Evolutionary conservation across 306 rosid species (phyloP).

Genomic region (Glycyrrhiza uralensis): DNA sequence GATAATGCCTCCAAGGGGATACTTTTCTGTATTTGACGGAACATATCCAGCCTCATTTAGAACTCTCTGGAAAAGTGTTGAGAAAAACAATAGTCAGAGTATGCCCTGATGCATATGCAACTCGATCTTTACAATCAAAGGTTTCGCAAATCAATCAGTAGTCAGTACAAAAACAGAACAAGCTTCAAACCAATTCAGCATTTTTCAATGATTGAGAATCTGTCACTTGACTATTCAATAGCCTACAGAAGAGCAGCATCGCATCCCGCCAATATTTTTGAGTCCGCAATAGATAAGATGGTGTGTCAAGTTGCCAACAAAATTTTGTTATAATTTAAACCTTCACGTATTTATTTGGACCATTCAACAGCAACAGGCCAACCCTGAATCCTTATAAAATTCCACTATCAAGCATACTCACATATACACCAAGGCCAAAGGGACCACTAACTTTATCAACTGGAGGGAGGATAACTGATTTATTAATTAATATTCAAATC

Average conservation of each 20-base stretch:
- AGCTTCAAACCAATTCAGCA: not conserved
- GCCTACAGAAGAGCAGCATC: not conserved
- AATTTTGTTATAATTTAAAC: not conserved
- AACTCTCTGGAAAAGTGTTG: slow-evolving; percentile 53
- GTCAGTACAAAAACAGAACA: slow-evolving; percentile 10
- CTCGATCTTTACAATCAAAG: not conserved
- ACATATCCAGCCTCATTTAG: slow-evolving; percentile 77
- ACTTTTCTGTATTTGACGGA: slow-evolving; percentile 83
- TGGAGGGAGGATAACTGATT: not conserved
- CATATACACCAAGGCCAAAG: not conserved
- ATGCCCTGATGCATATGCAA: slow-evolving; percentile 3
- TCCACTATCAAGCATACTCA: slow-evolving; percentile 1
- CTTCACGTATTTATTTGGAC: not conserved
- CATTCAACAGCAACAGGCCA: not conserved
- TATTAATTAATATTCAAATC: not conserved
- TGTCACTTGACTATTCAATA: not conserved
- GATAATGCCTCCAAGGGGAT: slow-evolving; percentile 88
- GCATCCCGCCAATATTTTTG: not conserved
- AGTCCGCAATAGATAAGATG: not conserved
- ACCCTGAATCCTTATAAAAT: not conserved
- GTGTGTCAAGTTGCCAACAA: slow-evolving; percentile 7
- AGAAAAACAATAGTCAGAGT: slow-evolving; percentile 21
- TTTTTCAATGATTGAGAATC: not conserved
- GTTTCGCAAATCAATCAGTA: slow-evolving; percentile 25
- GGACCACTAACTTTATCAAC: not conserved